phyloP scores from a whole-genome alignment of 805 yeast genomes.

The Pachysolen tannophilus region DNA sequence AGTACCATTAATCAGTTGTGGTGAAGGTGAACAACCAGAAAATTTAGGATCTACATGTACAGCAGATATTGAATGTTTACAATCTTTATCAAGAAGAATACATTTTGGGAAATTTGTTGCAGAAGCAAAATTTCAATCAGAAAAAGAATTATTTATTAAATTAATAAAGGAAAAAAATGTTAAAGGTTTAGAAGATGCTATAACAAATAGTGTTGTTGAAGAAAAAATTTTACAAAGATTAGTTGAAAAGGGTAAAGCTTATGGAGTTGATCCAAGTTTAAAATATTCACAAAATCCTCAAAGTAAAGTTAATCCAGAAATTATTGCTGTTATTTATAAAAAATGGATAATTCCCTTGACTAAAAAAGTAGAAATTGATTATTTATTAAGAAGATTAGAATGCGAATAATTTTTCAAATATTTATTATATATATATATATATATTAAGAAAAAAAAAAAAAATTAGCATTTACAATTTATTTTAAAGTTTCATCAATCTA shows the following conservation, averaged over 20 bases:
- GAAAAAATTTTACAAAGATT: conserved; percentile 73
- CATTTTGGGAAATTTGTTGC: conserved; percentile 98
- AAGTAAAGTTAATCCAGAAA: conserved; percentile 75
- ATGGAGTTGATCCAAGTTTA: conserved; percentile 83
- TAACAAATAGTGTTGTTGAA: conserved; percentile 86
- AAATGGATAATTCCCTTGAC: conserved; percentile 90
- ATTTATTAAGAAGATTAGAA: conserved; percentile 77
- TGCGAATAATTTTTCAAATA: too few relatives aligned
- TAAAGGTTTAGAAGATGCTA: conserved; percentile 67
- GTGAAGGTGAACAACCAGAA: conserved; percentile 67
- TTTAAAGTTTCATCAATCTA: too few relatives aligned
- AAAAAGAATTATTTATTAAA: conserved; percentile 51
- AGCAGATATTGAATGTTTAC: conserved; percentile 80
- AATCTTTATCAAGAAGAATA: conserved; percentile 82
- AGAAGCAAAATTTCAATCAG: conserved; percentile 78
- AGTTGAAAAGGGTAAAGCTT: conserved; percentile 71
- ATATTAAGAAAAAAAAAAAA: too few relatives aligned
- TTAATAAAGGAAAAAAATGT: conserved; percentile 61
- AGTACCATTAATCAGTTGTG: conserved; percentile 65
- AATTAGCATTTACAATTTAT: too few relatives aligned
- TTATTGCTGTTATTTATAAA: conserved; percentile 74
- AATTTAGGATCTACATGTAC: conserved; percentile 83
- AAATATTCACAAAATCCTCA: conserved; percentile 58
- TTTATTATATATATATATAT: too few relatives aligned
- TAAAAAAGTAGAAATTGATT: conserved; percentile 91